Base-by-base conservation (phyloP, 495 filamentous ascomycete species). In the Thermochaetoides thermophila region DNA sequence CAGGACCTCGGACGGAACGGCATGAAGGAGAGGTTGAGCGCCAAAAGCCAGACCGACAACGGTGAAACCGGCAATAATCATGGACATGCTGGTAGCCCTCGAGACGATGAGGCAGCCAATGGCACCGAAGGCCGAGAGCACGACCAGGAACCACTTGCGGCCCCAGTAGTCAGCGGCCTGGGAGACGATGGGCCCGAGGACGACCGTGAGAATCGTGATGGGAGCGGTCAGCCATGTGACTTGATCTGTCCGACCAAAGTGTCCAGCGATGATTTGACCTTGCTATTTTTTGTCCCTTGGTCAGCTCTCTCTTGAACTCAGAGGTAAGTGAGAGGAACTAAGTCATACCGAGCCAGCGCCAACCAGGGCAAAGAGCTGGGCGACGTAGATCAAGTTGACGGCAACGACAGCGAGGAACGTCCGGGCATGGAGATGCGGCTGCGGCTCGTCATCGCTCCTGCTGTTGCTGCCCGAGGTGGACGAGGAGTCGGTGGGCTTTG, bases 81-180 rank as follows among this genome's bases (percentile, higher is more conserved):
- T 49, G 21, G 32, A 37, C 34, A 58, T 55, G 6, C 37, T 37
- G 2, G 21, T 42, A 13, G 57, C 52, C 3, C 50, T 41, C 5
- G 52, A 37, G 6, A 60, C 49, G 14, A 61, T 21, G 5, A 58
- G 14, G 1, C 35, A 45, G 0, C 57, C 57, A 8, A 51, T 31
- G 15, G 36, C 45, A 23, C 56, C 56, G 17, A 44, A 30, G 10
- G 47, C 22, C 19, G 45, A 53, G 5, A 50, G 39, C 25, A 49
- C 30, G 15, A 60, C 48, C 13, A 60, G 42, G 21, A 57, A 49
- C 38, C 39, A 55, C 36, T 47, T 48, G 3, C 57, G 48, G 3
- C 55, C 51, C 57, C 57, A 60, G 34, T 53, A 55, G 28, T 60
- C 57, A 25, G 50, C 45, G 0, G 55, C 55, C 28, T 60, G 57